Evolutionary conservation across 306 rosid species (phyloP), one percentile per base, ranked within the genome.

Genomic region (Abrus pulchellus): DNA sequence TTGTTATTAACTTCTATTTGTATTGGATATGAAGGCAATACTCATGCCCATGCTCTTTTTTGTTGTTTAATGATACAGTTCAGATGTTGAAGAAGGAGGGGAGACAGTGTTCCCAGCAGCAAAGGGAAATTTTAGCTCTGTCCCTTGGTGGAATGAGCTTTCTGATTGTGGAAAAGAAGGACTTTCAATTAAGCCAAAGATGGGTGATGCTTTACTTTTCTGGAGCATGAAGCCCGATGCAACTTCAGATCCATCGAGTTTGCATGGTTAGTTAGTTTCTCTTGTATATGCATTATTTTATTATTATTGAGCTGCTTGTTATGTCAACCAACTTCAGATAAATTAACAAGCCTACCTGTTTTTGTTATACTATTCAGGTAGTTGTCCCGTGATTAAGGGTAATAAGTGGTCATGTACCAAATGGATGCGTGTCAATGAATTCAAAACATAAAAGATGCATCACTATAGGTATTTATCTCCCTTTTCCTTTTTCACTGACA

Each of bases 171-270:
- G 90, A 45, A 89, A 90, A 82, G 77, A 82, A 74, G 98, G 99
- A 48, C 97, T 93, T 75, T 90, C 98, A 36, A 78, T 96, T 73
- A 96, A 96, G 87, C 99, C 99, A 47, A 96, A 89, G 86, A 90
- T 73, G 97, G 98, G 99, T 10, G 93, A 92, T 84, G 99, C 99
- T 55, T 56, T 96, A 74, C 98, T 96, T 89, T 96, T 96, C 85
- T 93, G 99, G 98, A 96, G 98, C 91, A 93, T 96, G 93, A 96
- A 86, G 85, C 98, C 97, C 59, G 97, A 96, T 84, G 92, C 91
- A 54, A 73, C 91, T 55, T 57, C 87, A 52, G 99, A 96, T 83
- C 89, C 98, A 79, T 85, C 92, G 7, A 93, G 94, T 90, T 79
- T 93, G 87, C 99, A 96, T 78, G 97, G 99, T 93, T 83, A 71